A percentile compares a stretch with the other conserved stretches of the same genome.
These are phyloP conservation scores for Lactuca saligna DNA, from an alignment of 129 eudicot genomes.

Conservation along the genomic window DNA sequence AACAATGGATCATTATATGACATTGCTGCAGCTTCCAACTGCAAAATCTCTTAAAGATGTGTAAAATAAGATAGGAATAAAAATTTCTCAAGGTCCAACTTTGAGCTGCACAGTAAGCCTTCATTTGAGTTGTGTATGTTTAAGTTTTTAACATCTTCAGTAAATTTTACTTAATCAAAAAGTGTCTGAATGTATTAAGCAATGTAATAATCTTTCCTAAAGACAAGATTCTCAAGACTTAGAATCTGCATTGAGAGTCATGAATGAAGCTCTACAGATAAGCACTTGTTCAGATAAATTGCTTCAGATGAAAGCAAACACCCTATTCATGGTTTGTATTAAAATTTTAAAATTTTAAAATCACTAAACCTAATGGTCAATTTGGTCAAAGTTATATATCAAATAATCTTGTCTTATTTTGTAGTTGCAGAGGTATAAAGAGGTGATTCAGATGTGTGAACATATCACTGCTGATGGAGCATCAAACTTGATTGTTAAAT, in stretches of 20 bases:
- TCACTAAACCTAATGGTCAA: not conserved
- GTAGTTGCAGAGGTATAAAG: slow-evolving; percentile 76
- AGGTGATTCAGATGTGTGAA: slow-evolving; percentile 71
- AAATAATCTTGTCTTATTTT: slow-evolving; percentile 8
- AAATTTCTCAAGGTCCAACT: too few relatives aligned
- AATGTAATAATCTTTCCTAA: slow-evolving; percentile 45
- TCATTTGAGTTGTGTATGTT: not conserved
- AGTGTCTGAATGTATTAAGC: slow-evolving; percentile 60
- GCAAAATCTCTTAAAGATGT: too few relatives aligned
- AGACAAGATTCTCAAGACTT: slow-evolving; percentile 46
- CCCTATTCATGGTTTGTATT: slow-evolving; percentile 76
- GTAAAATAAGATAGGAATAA: too few relatives aligned
- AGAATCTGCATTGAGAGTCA: slow-evolving; percentile 49
- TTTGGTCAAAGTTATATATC: not conserved
- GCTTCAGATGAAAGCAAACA: slow-evolving; percentile 73
- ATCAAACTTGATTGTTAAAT: slow-evolving; percentile 43
- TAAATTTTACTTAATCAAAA: slow-evolving; percentile 50
- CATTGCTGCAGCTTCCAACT: too few relatives aligned
- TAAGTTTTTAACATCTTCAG: not conserved
- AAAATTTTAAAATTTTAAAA: not conserved
- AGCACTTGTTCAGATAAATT: slow-evolving; percentile 70
- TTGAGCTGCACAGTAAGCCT: too few relatives aligned
- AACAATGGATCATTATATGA: too few relatives aligned
- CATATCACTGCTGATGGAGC: slow-evolving; percentile 49
- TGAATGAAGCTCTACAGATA: slow-evolving; percentile 70